Base-by-base conservation (phyloP, 2,329 filamentous ascomycete genomes). In the Ophioceras dolichostomum region DNA sequence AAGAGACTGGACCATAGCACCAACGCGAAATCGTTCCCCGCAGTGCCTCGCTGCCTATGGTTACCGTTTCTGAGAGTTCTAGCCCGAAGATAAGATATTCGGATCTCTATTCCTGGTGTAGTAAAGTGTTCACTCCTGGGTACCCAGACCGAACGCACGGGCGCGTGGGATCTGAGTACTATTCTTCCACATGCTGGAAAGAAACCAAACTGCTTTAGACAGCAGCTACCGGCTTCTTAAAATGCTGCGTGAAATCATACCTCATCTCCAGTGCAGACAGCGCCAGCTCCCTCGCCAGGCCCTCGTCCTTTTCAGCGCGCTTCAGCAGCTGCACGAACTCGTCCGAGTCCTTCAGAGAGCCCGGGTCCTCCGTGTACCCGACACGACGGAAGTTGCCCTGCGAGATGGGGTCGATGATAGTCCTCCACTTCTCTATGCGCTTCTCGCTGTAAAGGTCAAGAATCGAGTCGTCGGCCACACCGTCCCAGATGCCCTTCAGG, bases 171-270 rank as follows among this genome's bases (percentile, higher is more conserved):
- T n/a, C n/a, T n/a, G n/a, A n/a, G n/a, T n/a, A n/a, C n/a, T n/a
- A n/a, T n/a, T n/a, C n/a, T n/a, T n/a, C n/a, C n/a, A n/a, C n/a
- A n/a, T n/a, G n/a, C n/a, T n/a, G n/a, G n/a, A n/a, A 14, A 32
- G 14, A 32, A 32, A 18, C 29, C 10, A 18, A 32, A 10, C 19
- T n/a, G 10, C 14, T 31, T 31, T 7, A 31, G 29, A 17, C n/a
- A 10, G 29, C 16, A 10, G 12, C 3, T 17, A 16, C n/a, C 10
- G n/a, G 8, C 17, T 44, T 41, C 33, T 52, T 57, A 37, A 63
- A 67, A 43, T 65, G 61, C 47, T 62, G 60, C 8, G 58, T 63
- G 32, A 65, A 65, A 39, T 66, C 61, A 31, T 65, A 66, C 8
- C 60, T 45, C 40, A 66, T 51, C 5, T 47, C 50, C 40, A 65